phyloP scores from a whole-genome alignment of 805 yeast species.

The Wickerhamomyces bovis region DNA sequence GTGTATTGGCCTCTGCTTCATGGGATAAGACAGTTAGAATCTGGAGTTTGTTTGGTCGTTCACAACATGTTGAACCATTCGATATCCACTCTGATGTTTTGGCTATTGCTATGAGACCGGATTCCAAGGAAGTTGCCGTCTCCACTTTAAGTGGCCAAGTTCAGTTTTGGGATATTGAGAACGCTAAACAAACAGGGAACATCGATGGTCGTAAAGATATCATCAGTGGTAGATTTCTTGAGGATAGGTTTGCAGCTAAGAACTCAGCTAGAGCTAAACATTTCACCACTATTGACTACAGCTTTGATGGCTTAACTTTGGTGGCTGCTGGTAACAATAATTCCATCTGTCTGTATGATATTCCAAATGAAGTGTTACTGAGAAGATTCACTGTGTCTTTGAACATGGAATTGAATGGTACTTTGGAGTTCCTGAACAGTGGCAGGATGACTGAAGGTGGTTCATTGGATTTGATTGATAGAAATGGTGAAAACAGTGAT shows the following conservation, averaged over 20 bases:
- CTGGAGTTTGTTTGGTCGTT: constrained; percentile 88
- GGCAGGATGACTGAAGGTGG: constrained; percentile 85
- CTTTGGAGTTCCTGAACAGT: constrained; percentile 72
- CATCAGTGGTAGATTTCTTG: constrained; percentile 74
- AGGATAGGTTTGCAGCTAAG: constrained; percentile 75
- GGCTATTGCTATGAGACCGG: constrained; percentile 81
- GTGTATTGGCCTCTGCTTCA: constrained; percentile 79
- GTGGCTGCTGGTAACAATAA: constrained; percentile 94
- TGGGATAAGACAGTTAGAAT: constrained; percentile 95
- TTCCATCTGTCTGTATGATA: constrained; percentile 85
- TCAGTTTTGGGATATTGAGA: constrained; percentile 74
- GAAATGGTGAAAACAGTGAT: constrained; percentile 81
- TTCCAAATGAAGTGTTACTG: constrained; percentile 79
- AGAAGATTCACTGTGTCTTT: constrained; percentile 78
- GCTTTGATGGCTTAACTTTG: constrained; percentile 82
- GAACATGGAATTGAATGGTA: constrained; percentile 90
- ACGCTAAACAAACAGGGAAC: constrained; percentile 71
- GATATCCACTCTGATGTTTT: constrained; percentile 80
- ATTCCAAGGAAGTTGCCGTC: constrained; percentile 85
- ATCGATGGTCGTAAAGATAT: constrained; percentile 87
- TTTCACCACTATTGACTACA: constrained; percentile 75
- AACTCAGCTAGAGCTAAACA: constrained; percentile 80
- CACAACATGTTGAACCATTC: constrained; percentile 86
- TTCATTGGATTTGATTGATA: constrained; percentile 72
- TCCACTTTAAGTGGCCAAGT: constrained; percentile 86